Evolutionary conservation across 2,329 filamentous ascomycete genomes (phyloP), one percentile per base, ranked within the genome.

Genomic region (Aspergillus ochraceoroseus): DNA sequence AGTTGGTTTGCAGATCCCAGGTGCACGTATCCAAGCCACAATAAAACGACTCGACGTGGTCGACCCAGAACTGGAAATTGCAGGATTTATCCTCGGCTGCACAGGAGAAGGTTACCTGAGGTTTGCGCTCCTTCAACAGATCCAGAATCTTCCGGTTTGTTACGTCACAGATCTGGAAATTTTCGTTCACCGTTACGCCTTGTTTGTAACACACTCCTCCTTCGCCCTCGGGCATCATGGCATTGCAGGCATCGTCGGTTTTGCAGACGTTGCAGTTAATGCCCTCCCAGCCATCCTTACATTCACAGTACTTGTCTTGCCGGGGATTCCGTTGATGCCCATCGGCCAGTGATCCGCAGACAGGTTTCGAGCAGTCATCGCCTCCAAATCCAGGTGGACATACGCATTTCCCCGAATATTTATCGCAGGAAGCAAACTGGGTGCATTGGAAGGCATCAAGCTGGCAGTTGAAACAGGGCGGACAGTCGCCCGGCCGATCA

Each of bases 51-150:
- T 98, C 92, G 48, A 78, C 74, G 53, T 90, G 79, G 54, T 94
- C 89, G 32, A 98, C 87, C 90, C 92, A 98, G 68, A 98, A 98
- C 66, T 98, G 92, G 54, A 98, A 98, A 61, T 95, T 92, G 59
- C 92, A 98, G 13, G 83, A 80, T 13, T 77, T 73, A 3, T 80
- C 73, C 36, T 85, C 79, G 23, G 77, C 79, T 57, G 89, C 80
- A 65, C 92, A 98, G 19, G 83, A 87, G 61, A 98, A 98, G 1
- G 92, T 98, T 15, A 94, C 92, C 64, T 98, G 85, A 0, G 92
- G 89, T 43, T 86, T 84, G 66, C 88, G 79, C 30, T 84, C 82
- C 55, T 88, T 85, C 33, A 98, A 75, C 59, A 90, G 81, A 47
- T 89, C 81, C 40, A 90, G 73, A 58, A 98, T 98, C 71, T 94